Base-by-base conservation (phyloP, 78 protist species). In the Protostelium mycophagum region DNA sequence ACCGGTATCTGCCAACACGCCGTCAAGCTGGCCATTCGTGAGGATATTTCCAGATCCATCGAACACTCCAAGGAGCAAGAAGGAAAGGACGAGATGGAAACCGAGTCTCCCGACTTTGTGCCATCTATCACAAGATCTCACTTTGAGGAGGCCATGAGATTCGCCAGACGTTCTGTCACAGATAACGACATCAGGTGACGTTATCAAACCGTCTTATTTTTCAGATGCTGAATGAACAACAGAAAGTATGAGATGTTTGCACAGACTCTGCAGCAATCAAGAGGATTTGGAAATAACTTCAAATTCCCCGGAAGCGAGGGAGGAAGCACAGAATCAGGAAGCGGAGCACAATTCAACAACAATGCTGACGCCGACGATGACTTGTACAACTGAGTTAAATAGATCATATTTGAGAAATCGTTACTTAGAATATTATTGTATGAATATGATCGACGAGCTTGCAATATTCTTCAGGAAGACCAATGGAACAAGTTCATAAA, bases 1-100 rank as follows among this genome's bases (percentile, higher is more conserved):
- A 93, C 99, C 63, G 99, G 93, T 87, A 98, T 99, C 96, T 97
- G 99, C 97, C 99, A 99, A 94, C 92, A 93, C 38, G 98, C 99
- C 1, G 87, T 88, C 93, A 99, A 99, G 95, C 88, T 98, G 34
- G 99, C 99, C 87, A 98, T 99, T 91, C 96, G 99, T 87, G 99
- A 98, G 94, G 36, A 95, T 9, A 99, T 99, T 91, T 98, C 93
- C 88, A 38, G 38, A 34, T 95, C 92, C 36, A 95, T 97, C 73
- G 93, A 91, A 63, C 28, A 83, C 83, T 85, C 85, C 89, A 87
- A 34, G 9, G 95, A 91, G 37, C 88, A 87, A 86, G 93, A 73
- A 38, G 86, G 73, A 63, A 89, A 96, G 93, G 98, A 51, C 38
- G 91, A 88, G 31, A 91, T 85, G 87, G 91, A 37, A 90, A 38